Conservation (phyloP, 2,329 filamentous ascomycete species). For the Colletotrichum viniferum region DNA sequence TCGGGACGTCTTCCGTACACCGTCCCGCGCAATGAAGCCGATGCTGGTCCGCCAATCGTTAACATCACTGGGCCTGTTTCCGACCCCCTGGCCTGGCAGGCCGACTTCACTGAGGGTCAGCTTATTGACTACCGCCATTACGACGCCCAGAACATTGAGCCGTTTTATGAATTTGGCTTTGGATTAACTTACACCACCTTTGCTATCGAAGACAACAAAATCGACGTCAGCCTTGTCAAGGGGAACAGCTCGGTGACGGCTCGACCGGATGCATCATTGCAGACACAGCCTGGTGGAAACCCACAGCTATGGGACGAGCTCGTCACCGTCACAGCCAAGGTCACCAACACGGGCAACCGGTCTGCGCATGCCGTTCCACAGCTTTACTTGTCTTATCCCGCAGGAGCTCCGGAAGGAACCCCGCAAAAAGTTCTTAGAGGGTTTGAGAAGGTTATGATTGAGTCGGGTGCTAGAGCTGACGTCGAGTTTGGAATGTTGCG, state of each 20-base stretch:
- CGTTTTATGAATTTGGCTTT: constrained; percentile 59
- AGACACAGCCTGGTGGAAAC: constrained; percentile 45
- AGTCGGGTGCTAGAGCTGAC: constrained; percentile 36
- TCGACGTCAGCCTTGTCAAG: neutral
- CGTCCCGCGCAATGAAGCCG: constrained; percentile 51
- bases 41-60: constrained; percentile 34
- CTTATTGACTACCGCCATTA: constrained; percentile 62
- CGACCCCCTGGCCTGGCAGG: constrained; percentile 53
- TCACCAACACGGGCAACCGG: constrained; percentile 67
- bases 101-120: constrained; percentile 55
- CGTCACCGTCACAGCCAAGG: constrained; percentile 58
- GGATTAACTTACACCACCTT: constrained; percentile 61
- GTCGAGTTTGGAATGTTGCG: constrained; percentile 47
- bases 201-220: constrained; percentile 23
- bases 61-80: constrained; percentile 50
- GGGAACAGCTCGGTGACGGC: neutral
- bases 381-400: constrained; percentile 49
- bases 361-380: constrained; percentile 58
- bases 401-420: neutral
- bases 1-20: constrained; percentile 66
- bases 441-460: constrained; percentile 49
- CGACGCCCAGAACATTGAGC: constrained; percentile 50
- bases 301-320: constrained; percentile 65
- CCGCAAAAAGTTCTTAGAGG: constrained; percentile 46
- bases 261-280: neutral